phyloP scores from a whole-genome alignment of 1,139 yeast species.

The Pichia sp. region DNA sequence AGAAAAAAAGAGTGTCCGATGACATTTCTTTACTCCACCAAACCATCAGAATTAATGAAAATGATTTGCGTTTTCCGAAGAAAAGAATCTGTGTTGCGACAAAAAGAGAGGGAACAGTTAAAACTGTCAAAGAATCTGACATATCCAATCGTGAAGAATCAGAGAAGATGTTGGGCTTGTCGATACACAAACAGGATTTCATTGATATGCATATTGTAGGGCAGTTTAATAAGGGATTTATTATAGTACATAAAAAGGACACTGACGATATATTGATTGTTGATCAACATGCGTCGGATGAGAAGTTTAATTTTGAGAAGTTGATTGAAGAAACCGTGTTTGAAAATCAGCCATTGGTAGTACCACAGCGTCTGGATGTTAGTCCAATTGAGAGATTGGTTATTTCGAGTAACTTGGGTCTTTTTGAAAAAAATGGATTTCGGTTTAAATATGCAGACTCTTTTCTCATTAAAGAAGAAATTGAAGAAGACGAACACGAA shows the following conservation, averaged over 20 bases:
- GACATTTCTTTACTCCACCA: too few species aligned
- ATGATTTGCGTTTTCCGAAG: too few species aligned
- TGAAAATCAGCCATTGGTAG: constrained; percentile 62
- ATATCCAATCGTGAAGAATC: constrained; percentile 38
- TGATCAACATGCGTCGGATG: constrained; percentile 98
- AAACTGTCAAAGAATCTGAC: constrained; percentile 16
- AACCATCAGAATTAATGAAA: too few species aligned
- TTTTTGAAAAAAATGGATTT: constrained; percentile 74
- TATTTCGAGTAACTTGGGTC: constrained; percentile 47
- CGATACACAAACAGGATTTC: constrained; percentile 59
- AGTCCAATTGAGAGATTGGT: constrained; percentile 72
- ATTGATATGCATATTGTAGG: constrained; percentile 71
- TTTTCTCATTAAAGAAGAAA: constrained; percentile 42
- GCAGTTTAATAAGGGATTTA: constrained; percentile 88
- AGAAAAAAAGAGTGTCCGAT: too few species aligned
- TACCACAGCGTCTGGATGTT: constrained; percentile 55
- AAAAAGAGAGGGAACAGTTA: too few species aligned
- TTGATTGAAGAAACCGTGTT: constrained; percentile 48
- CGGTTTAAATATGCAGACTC: constrained; percentile 35
- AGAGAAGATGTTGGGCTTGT: constrained; percentile 44
- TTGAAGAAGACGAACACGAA: constrained; percentile 35
- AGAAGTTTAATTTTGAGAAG: constrained; percentile 79
- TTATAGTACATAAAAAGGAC: constrained; percentile 39
- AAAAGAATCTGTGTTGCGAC: too few species aligned
- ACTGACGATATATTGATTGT: constrained; percentile 60